Evolutionary conservation across 495 filamentous ascomycete species (phyloP), one percentile per base, ranked within the genome.

Genomic region (Lasiosphaeriaceae sp.): DNA sequence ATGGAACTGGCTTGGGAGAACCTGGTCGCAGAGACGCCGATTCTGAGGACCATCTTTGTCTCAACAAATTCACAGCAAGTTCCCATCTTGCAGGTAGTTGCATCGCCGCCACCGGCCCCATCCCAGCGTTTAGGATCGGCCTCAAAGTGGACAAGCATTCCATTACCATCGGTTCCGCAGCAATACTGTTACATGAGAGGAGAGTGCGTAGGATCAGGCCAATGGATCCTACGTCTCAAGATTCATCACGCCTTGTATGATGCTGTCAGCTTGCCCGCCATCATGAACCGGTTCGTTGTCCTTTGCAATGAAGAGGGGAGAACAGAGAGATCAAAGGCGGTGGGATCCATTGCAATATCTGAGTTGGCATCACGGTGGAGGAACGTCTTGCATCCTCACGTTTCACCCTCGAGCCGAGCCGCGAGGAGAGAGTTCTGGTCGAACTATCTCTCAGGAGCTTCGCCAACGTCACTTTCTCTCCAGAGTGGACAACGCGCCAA

Each of bases 241-340:
- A 80, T 90, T 11, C 84, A 91, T 54, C 90, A 96, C 69, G 88
- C 90, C 3, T 67, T 94, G 5, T 94, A 91, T 59, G 90, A 96
- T 71, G 88, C 86, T 1, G 70, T 86, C 44, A 87, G 88, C 48
- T 69, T 94, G 12, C 73, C 80, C 2, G 56, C 73, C 11, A 79
- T 93, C 16, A 57, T 71, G 56, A 44, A 52, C 24, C 59, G 65
- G 6, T 70, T 78, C 16, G 11, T 51, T 2, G 47, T 58, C 2
- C 49, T 74, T 3, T 57, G 54, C 39, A n/a, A 11, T 12, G 39
- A 12, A 5, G 26, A 31, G 26, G 26, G 19, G 44, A n/a, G 12
- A n/a, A 11, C 1, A 1, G 7, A 19, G 21, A 14, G 43, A 16
- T 16, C 31, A 21, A 34, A 3, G 11, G 3, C 11, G 19, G 2